Evolutionary conservation across 331 rosid genomes (phyloP), one percentile per base, ranked within the genome.

Genomic region (Telfairia occidentalis): DNA sequence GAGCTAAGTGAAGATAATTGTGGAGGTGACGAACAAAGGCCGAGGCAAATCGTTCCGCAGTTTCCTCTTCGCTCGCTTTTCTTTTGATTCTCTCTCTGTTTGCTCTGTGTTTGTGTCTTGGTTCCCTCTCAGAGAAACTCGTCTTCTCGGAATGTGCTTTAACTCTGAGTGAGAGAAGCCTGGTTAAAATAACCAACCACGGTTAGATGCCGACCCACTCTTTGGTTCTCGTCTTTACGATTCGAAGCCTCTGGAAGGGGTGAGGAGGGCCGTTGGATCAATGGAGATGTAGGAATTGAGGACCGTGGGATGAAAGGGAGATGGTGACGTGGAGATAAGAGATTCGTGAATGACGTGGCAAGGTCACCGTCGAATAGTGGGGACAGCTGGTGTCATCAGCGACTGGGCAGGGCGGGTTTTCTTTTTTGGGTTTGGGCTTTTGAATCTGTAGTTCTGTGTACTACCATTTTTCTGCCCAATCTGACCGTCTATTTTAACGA

Each of bases 201-300:
- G 84, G 97, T 90, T 83, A 86, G 21, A 30, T 75, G 24, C 66
- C 78, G 76, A 87, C 49, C 29, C 53, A 55, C 30, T 15, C 9
- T 26, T 60, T 70, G 26, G 78, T 46, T 59, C 57, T 66, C 15
- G 29, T 43, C 21, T 30, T 63, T 42, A 21, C 3, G 71, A 10
- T 80, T 69, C 73, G 96, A 94, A 94, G 85, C 58, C 82, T 90
- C 97, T 87, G 83, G 92, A 94, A 88, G 13, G 19, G 74, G 76
- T 1, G 29, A 75, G 74, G 13, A 3, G n/a, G n/a, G 64, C 92
- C 97, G 90, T 84, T 30, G 52, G 83, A 38, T 1, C 11, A 11
- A 18, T 67, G 74, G 34, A 28, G 45, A 75, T 9, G 50, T 4
- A 6, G 29, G 28, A 48, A 74, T 60, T 84, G 12, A 1, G 4